Base-by-base conservation (phyloP, 768 basidiomycete genomes). In the Amanita inopinata region DNA sequence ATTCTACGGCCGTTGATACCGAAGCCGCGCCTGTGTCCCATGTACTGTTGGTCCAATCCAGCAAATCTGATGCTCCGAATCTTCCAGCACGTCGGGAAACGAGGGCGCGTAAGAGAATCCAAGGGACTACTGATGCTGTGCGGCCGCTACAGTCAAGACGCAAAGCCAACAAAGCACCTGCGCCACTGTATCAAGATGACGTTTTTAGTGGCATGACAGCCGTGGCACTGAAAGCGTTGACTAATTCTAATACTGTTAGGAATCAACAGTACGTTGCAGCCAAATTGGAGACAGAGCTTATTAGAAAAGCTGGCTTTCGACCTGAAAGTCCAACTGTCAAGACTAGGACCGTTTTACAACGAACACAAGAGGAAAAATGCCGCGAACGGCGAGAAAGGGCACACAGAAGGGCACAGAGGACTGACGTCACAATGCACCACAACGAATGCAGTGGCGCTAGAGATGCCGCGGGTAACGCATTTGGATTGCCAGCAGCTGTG, bases 261-360 rank as follows among this genome's bases (percentile, higher is more conserved):
- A 90, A 90, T 52, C 84, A 90, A 61, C 63, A 69, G 37, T 83
- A 80, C 37, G 49, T 74, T 17, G 65, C 73, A 4, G 74, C 70
- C 1, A 71, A 69, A 47, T 58, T 90, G 28, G 76, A 83, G 57
- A 85, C 73, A 25, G 75, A 84, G 57, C 70, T 89, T 14, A 63
- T 90, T 22, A 69, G 77, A 36, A 83, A 72, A 57, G 71, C 78
- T 32, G 86, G 87, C 20, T 56, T 61, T 25, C 66, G 87, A 41
- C 87, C 87, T 7, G 83, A 81, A 48, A 90, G 86, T 53, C 87
- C 87, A 4, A 70, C 66, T n/a, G 76, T 83, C 38, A 85, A 83
- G 57, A 70, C 82, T 34, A 71, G 73, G 51, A 85, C 83, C 1
- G 67, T 77, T 37, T 55, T 71, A 7, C 82, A 89, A 62, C 73